phyloP scores from a whole-genome alignment of 805 yeast genomes.

The Starmerella stigmatis region DNA sequence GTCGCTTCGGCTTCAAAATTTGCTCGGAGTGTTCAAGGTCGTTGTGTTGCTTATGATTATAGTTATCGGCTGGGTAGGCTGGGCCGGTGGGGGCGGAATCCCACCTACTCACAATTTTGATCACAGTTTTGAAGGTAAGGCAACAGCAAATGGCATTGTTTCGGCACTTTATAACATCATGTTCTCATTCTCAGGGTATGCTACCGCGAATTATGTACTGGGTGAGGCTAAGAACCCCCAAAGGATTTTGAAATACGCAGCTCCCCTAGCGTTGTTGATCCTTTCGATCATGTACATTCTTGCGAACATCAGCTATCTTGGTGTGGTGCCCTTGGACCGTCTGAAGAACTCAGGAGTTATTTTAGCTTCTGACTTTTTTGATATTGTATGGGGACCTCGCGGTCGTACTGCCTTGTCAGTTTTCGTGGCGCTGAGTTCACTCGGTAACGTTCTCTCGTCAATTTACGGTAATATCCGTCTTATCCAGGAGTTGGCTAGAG shows the following conservation, averaged over 20 bases:
- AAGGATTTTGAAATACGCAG: slow-evolving; percentile 57
- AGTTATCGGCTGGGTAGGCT: slow-evolving; percentile 68
- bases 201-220: slow-evolving; percentile 71
- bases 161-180: slow-evolving; percentile 69
- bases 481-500: slow-evolving; percentile 70
- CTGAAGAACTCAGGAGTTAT: slow-evolving; percentile 51
- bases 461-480: slow-evolving; percentile 74
- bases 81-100: slow-evolving; percentile 52
- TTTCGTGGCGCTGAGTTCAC: slow-evolving; percentile 69
- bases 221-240: slow-evolving; percentile 71
- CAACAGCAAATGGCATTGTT: slow-evolving; percentile 35
- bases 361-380: slow-evolving; percentile 67
- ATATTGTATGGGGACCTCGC: slow-evolving; percentile 55
- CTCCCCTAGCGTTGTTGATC: slow-evolving; percentile 56
- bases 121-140: slow-evolving; percentile 41
- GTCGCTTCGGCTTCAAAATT: slow-evolving; percentile 55
- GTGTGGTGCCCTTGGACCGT: slow-evolving; percentile 37
- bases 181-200: slow-evolving; percentile 76
- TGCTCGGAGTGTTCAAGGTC: slow-evolving; percentile 62
- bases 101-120: slow-evolving; percentile 50
- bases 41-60: slow-evolving; percentile 57
- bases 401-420: slow-evolving; percentile 68
- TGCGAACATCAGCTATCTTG: slow-evolving; percentile 61
- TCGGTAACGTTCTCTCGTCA: slow-evolving; percentile 73
- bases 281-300: slow-evolving; percentile 60